Evolutionary conservation across 257 asterid genomes (phyloP), one percentile per base, ranked within the genome.

Genomic region (Solanum chilense): DNA sequence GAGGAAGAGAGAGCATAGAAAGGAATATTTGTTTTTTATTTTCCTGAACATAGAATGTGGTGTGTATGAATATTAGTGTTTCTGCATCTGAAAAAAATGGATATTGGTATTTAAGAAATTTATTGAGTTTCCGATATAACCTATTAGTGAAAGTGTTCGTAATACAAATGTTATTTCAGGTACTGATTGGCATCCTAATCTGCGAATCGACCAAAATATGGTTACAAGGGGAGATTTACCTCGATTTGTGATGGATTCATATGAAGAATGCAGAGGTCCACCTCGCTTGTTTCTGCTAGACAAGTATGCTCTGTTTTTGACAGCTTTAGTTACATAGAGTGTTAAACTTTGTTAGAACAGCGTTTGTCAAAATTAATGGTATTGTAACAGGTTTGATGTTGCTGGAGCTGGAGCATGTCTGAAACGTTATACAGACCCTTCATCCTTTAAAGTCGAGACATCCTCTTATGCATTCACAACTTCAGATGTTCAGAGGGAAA

Each of bases 321-420:
- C 39, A 16, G 60, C 64, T 56, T 56, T 41, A n/a, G 82, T 60
- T 86, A 41, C 44, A 60, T 68, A 73, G 84, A 81, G 74, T 52
- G 83, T 49, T 52, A 52, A 73, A 49, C 71, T 47, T 78, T 12
- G 6, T 85, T 85, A 15, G 66, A 78, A 16, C 39, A 78, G 42
- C 25, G 1, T 81, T 81, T 81, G 21, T 29, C 85, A 47, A 81
- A 81, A 45, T 81, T 20, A 44, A 86, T 85, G 84, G 84, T 16
- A 60, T 86, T 77, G 15, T 25, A 81, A 86, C 82, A 97, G 99
- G 96, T 97, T 96, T 90, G 99, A 97, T 91, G 94, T 94, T 83
- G 99, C 97, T 84, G 99, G 99, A 83, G 98, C 97, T 91, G 99
- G 99, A 89, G 97, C 99, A 86, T 96, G 98, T 90, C 93, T 95